Conservation (phyloP, 495 filamentous ascomycete species). For the Penicillium macrosclerotiorum region DNA sequence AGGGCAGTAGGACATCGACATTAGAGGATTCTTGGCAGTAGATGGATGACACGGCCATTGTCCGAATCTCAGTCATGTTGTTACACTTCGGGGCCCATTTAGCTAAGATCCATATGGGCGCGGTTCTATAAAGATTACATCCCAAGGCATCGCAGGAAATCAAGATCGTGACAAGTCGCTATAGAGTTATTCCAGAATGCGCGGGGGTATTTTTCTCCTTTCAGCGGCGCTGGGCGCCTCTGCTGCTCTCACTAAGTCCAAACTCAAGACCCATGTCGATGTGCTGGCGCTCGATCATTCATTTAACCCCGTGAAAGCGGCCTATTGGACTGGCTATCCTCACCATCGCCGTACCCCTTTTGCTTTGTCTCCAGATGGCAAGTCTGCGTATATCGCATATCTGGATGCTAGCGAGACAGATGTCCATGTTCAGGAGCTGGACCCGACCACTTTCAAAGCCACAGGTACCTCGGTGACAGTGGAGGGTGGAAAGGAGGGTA, state of each 20-base stretch:
- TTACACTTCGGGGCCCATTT: neutral
- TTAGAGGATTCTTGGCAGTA: constrained; percentile 13
- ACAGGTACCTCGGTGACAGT: constrained; percentile 44
- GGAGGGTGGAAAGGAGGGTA: constrained; percentile 44
- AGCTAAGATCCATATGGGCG: neutral
- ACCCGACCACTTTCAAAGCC: constrained; percentile 43
- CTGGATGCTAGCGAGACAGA: constrained; percentile 46
- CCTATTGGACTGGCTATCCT: constrained; percentile 53
- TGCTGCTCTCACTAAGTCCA: constrained; percentile 22
- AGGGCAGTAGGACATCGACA: constrained; percentile 3
- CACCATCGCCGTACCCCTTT: constrained; percentile 56
- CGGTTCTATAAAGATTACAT: constrained; percentile 8
- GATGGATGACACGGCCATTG: constrained; percentile 7
- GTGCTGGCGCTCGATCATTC: constrained; percentile 37
- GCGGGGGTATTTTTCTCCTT: constrained; percentile 28
- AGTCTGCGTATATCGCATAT: constrained; percentile 52
- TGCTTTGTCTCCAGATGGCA: constrained; percentile 48
- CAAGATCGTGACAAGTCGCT: neutral
- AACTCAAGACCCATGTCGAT: constrained; percentile 41
- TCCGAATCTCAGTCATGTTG: constrained; percentile 1
- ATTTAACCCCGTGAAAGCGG: constrained; percentile 49
- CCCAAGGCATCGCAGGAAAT: constrained; percentile 6
- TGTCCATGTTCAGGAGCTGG: constrained; percentile 49
- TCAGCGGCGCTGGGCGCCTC: constrained; percentile 29
- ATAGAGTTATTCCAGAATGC: constrained; percentile 22